phyloP scores from a whole-genome alignment of 108 stramenopile species.

The Nitzschia palea region DNA sequence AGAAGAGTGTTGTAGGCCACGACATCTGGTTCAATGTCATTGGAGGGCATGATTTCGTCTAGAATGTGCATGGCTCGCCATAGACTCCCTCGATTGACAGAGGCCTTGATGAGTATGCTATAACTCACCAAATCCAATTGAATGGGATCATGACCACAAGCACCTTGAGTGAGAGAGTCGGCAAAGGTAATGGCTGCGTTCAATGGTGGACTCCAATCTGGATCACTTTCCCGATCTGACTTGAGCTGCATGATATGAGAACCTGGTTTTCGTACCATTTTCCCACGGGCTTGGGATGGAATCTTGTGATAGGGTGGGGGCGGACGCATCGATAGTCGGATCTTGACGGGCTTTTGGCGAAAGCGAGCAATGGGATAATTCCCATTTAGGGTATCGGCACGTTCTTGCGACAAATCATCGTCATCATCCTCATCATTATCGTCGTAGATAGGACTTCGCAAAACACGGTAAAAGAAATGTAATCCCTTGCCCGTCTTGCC shows the following conservation, averaged over 20 bases:
- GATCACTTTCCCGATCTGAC: slow-evolving; percentile 64
- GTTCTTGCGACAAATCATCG: slow-evolving; percentile 5
- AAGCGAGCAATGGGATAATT: slow-evolving; percentile 21
- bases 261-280: slow-evolving; percentile 46
- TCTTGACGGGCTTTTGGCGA: slow-evolving; percentile 39
- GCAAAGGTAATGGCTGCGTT: slow-evolving; percentile 86
- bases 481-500: slow-evolving; percentile 69
- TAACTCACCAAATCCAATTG: slow-evolving; percentile 61
- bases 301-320: slow-evolving; percentile 80
- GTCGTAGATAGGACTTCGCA: slow-evolving; percentile 34
- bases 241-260: slow-evolving; percentile 52
- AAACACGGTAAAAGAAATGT: slow-evolving; percentile 80
- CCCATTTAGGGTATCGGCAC: slow-evolving; percentile 2
- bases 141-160: slow-evolving; percentile 85
- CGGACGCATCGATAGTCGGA: slow-evolving; percentile 53
- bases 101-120: slow-evolving; percentile 76
- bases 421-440: slow-evolving; percentile 15
- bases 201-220: slow-evolving; percentile 68
- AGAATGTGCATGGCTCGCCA: slow-evolving; percentile 83
- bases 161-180: slow-evolving; percentile 80
- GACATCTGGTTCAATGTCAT: slow-evolving; percentile 64
- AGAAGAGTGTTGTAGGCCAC: slow-evolving; percentile 72
- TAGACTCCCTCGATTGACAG: slow-evolving; percentile 77
- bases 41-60: slow-evolving; percentile 66
- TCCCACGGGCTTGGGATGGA: slow-evolving; percentile 66